Base-by-base conservation (phyloP, 768 basidiomycete species). In the Hirschioporus abietinus region DNA sequence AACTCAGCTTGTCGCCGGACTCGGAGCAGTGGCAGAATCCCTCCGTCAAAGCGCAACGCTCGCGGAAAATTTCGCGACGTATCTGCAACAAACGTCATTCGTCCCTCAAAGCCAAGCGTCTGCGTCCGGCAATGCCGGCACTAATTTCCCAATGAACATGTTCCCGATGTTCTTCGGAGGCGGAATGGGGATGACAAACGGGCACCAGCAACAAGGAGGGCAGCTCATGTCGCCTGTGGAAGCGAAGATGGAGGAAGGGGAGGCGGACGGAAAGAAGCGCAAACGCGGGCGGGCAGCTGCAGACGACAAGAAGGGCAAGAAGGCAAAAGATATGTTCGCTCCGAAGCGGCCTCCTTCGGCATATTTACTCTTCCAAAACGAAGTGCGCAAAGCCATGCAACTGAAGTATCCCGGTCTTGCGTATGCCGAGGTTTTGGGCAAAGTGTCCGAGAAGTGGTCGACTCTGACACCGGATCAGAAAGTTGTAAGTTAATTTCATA, bases 341-440 rank as follows among this genome's bases (percentile, higher is more conserved):
- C 96, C 96, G 35, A 97, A 96, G 75, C 89, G 94, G 9, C 96
- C 96, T 27, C 84, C 94, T 17, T 92, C 92, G 7, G 94, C 95
- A 23, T 99, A 96, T 79, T 86, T 99, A 73, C 80, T 96, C 71
- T 99, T 91, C 83, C 96, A 98, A 79, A 97, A 96, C 74, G 91
- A 92, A 17, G 83, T 95, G 65, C 90, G 95, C 75, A 85, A 85
- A 67, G 81, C 86, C 66, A 82, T 96, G 71, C 88, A 89, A 79
- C 80, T 81, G 52, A 76, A 82, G 70, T 78, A 91, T 74, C 90
- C 92, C 10, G 77, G 79, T 9, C 76, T 94, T 66, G 76, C 83
- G 42, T 89, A 97, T 74, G 75, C 84, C 52, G 94, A 96, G 66
- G 78, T 97, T 42, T 78, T 97, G 71, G 74, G 74, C 35, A 73